Percentiles rank a stretch among this genome's conserved stretches.
Conservation (phyloP, 179 eudicot species). For the Silene coronaria region DNA sequence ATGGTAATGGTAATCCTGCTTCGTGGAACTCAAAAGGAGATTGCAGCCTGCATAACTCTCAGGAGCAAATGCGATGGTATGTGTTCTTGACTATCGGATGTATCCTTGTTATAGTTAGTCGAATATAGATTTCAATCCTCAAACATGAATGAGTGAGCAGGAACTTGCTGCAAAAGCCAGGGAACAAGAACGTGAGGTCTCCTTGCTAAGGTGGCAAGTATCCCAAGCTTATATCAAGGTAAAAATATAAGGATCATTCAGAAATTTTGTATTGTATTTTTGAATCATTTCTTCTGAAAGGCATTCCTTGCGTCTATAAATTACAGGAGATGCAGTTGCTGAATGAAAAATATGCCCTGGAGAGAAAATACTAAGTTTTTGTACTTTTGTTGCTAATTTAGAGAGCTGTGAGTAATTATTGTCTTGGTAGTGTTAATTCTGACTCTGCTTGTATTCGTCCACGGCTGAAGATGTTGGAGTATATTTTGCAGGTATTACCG, state of each 20-base stretch:
- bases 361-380: constrained; percentile 69
- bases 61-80: constrained; percentile 57
- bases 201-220: constrained; percentile 53
- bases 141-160: constrained; percentile 34
- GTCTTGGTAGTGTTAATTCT: no score
- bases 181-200: constrained; percentile 62
- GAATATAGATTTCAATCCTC: constrained; percentile 8
- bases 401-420: no score
- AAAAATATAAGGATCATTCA: constrained; percentile 14
- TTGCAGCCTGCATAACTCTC: constrained; percentile 24
- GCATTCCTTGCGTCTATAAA: constrained; percentile 20
- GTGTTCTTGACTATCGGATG: constrained; percentile 14
- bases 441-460: no score
- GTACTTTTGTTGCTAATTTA: no score
- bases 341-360: constrained; percentile 74
- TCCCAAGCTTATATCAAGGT: constrained; percentile 67
- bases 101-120: not conserved
- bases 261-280: constrained; percentile 2
- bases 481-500: no score
- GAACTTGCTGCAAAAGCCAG: constrained; percentile 50
- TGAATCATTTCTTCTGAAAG: constrained; percentile 14
- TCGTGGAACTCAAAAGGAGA: constrained; percentile 39
- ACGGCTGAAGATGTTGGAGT: no score
- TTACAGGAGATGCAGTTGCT: constrained; percentile 71
- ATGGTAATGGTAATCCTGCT: constrained; percentile 38